These are phyloP conservation scores for Colletotrichum zoysiae DNA, from an alignment of 2,329 filamentous ascomycete species.

Conservation along the genomic window DNA sequence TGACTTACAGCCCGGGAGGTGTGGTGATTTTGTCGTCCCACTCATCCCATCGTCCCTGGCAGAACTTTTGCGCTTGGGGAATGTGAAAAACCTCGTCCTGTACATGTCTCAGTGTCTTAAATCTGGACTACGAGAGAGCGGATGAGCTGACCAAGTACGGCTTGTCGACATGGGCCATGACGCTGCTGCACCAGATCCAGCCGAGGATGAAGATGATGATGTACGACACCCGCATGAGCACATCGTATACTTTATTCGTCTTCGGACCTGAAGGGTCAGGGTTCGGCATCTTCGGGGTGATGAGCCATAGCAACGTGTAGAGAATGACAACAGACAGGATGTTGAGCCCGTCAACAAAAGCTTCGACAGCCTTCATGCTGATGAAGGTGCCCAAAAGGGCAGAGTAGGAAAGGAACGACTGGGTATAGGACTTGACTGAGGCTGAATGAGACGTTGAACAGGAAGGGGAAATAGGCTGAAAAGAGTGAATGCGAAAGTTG, in stretches of 20 bases:
- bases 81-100: conserved; percentile 92
- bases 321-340: conserved; percentile 31
- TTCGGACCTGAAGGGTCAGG: conserved; percentile 22
- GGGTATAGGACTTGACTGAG: neutral
- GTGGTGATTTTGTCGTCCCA: conserved; percentile 99
- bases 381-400: neutral
- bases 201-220: conserved; percentile 47
- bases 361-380: conserved; percentile 38
- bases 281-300: conserved; percentile 30
- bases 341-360: conserved; percentile 36
- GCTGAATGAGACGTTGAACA: neutral
- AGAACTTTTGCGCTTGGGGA: conserved; percentile 91
- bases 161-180: conserved; percentile 59
- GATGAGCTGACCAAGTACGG: conserved; percentile 64
- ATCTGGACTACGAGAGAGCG: fast-evolving
- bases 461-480: neutral
- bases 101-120: neutral
- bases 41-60: conserved; percentile 75
- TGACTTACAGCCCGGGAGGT: conserved; percentile 82
- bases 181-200: conserved; percentile 55
- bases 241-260: conserved; percentile 37
- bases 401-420: neutral
- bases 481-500: neutral
- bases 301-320: conserved; percentile 26
- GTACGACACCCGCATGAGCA: conserved; percentile 36